Base-by-base conservation (phyloP, 1,284 basidiomycete species). In the Ceratobasidium sp. region DNA sequence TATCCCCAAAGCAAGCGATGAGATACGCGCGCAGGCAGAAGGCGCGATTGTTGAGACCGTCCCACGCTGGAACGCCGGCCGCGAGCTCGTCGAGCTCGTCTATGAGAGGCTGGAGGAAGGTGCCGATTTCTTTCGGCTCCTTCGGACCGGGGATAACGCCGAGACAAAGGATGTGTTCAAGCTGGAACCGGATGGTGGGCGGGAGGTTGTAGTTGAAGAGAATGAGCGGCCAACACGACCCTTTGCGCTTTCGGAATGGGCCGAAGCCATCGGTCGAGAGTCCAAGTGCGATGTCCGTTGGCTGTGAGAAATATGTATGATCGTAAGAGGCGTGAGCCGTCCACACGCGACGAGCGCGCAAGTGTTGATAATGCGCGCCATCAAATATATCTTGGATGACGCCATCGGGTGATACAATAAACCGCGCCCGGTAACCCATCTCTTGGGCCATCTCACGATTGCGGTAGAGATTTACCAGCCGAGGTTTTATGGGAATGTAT, bases 181-280 rank as follows among this genome's bases (percentile, higher is more conserved):
- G 52, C 13, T 79, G 77, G 17, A 77, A 67, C 1, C 79, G 78
- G 7, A 64, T 62, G 10, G 68, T 40, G 9, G 79, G 80, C 13
- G 76, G 79, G n/a, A 80, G 75, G 61, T 80, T 80, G 54, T 77
- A 79, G 67, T 79, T 80, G 78, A 80, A 65, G 1, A 77, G 26
- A 33, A 80, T 75, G 4, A 80, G 57, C 6, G 79, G 80, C 79
- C 80, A 80, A 50, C 82, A 67, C 26, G 52, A 23, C 23, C 23
- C 12, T 12, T 79, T 50, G 44, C 68, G 42, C 10, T 65, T 42
- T 38, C 65, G 71, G 46, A 78, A 78, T 1, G 65, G 56, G 12
- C 42, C 54, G 33, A 78, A 78, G 1, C 77, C 77, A 23, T 77
- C 68, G 3, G 57, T 71, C 5, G 77, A 62, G 23, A 77, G 73